Base-by-base conservation (phyloP, 805 yeast species). In the Saccharomyces kudriavzevii region DNA sequence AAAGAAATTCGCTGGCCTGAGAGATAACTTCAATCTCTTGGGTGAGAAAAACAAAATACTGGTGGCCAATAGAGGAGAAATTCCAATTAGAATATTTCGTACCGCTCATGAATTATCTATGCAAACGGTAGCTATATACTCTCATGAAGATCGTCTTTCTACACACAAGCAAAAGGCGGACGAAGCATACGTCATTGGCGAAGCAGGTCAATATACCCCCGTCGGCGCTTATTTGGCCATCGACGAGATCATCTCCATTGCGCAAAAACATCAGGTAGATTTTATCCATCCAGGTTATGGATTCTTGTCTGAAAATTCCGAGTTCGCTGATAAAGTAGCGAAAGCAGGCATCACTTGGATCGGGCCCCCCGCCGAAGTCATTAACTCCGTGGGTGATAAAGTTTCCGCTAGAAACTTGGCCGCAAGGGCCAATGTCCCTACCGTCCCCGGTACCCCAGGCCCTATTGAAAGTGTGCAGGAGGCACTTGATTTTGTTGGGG, bases 381-480 rank as follows among this genome's bases (percentile, higher is more conserved):
- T 91, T 63, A 97, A 91, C 65, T 74, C 91, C 17, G 96, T 92
- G 40, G 97, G 97, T 68, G 97, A 91, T 75, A 91, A 91, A 76
- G 97, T 92, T 46, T 80, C 88, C 58, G 97, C 97, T 48, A 82
- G 98, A 76, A 80, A 74, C 61, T 77, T 92, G 64, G 98, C 98
- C 50, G 78, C 78, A 50, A 76, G 77, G 59, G 87, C 87, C 64
- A 70, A 81, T 52, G 97, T 91, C 20, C 97, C 98, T 10, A 85
- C 85, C 40, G 97, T 91, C 28, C 98, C 98, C 3, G 98, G 98
- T 65, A 90, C 97, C 13, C 94, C 91, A 8, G 97, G 97, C 35
- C 97, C 98, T 57, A 89, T 92, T 68, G 89, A 83, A 52, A 64
- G 77, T 26, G 84, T 85, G 27, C 84, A 77, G 51, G 89, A 91